phyloP scores from a whole-genome alignment of 129 eudicot species.

The Pulicaria dysenterica region DNA sequence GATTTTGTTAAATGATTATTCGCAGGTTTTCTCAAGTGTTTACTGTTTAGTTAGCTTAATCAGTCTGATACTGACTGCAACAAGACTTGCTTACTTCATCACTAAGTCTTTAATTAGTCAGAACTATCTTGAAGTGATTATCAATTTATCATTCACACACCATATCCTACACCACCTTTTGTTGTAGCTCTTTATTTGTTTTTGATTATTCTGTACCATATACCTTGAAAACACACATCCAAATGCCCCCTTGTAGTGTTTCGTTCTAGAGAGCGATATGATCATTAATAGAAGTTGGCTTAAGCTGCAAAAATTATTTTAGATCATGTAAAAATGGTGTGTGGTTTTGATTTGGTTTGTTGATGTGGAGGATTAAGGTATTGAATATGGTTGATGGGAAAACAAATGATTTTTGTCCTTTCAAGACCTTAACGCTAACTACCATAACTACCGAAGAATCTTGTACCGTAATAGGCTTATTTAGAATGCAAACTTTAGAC shows the following conservation, averaged over 20 bases:
- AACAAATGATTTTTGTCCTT: background rate
- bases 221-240: background rate
- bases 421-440: background rate
- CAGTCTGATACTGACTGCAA: background rate
- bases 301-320: background rate
- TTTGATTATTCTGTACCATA: background rate
- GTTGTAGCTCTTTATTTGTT: background rate
- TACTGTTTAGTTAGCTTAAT: too few relatives aligned
- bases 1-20: background rate
- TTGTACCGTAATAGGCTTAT: background rate
- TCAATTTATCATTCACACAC: slow-evolving; percentile 13
- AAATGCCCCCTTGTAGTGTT: background rate
- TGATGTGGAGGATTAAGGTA: background rate
- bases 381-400: background rate
- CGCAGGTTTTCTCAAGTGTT: background rate
- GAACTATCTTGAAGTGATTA: background rate
- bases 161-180: background rate
- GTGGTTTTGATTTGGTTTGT: background rate
- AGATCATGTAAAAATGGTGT: background rate
- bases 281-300: background rate
- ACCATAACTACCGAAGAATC: background rate
- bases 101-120: background rate
- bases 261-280: background rate
- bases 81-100: background rate
- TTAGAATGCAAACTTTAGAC: background rate